Conservation (phyloP, 345 rosid genomes). For the Geranium brycei region DNA sequence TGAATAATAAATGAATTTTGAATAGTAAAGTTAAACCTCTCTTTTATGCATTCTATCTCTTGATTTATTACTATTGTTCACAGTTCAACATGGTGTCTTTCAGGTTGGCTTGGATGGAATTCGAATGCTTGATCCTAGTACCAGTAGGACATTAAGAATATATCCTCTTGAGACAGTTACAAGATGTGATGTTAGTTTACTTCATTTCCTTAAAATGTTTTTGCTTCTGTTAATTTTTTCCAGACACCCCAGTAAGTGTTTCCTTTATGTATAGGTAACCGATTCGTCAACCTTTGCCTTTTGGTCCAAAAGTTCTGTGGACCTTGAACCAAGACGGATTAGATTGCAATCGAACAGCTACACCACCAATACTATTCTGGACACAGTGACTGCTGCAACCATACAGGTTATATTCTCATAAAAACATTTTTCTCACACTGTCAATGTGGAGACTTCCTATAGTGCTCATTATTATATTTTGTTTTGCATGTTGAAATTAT, state of each 20-base stretch:
- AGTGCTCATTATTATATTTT: too few relatives aligned
- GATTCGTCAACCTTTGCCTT: slow-evolving; percentile 86
- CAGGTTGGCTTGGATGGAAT: slow-evolving; percentile 98
- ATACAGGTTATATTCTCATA: slow-evolving; percentile 53
- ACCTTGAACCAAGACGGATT: slow-evolving; percentile 79
- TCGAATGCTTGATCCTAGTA: slow-evolving; percentile 88
- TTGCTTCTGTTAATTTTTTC: slow-evolving; percentile 1
- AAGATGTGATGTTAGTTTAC: slow-evolving; percentile 70
- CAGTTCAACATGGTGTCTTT: slow-evolving; percentile 6
- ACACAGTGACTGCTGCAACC: slow-evolving; percentile 90
- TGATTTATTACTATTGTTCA: background rate
- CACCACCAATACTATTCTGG: slow-evolving; percentile 78
- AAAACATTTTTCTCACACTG: background rate
- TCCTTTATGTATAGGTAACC: slow-evolving; percentile 26
- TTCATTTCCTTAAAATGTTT: background rate
- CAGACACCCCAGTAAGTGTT: background rate
- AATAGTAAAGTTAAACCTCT: background rate
- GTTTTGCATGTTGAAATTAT: too few relatives aligned
- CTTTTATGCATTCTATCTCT: background rate
- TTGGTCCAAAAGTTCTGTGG: slow-evolving; percentile 96
- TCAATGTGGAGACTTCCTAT: too few relatives aligned
- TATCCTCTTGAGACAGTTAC: slow-evolving; percentile 91
- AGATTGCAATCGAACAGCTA: slow-evolving; percentile 91
- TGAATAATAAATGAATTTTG: too few relatives aligned
- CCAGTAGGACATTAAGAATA: slow-evolving; percentile 74